Base-by-base conservation (phyloP, 805 yeast genomes). In the Cyberlindnera bimundalis region DNA sequence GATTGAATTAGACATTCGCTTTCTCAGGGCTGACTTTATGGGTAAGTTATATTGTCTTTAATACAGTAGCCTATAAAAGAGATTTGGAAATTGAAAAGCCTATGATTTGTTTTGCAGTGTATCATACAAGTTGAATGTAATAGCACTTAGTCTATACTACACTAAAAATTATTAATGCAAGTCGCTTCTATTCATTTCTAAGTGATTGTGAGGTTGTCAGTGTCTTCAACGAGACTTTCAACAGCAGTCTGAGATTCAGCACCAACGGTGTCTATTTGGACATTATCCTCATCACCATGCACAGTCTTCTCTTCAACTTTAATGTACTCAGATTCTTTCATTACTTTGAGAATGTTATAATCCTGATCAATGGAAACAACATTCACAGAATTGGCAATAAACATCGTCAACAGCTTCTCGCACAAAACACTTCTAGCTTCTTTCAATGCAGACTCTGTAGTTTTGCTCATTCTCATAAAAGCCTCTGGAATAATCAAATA, bases 301-400 rank as follows among this genome's bases (percentile, higher is more conserved):
- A n/a, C 20, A 12, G 15, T 14, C 16, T 14, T 18, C 12, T 14
- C 12, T 15, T 33, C 14, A 10, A 27, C 21, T n/a, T 17, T 16
- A 21, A 15, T 4, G 4, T 11, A 26, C 11, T 29, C 37, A 5
- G 35, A 33, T 14, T 33, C 33, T 14, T 25, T 14, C 28, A 31
- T 23, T 6, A 12, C 9, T 19, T 33, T 37, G 10, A 29, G 9
- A 14, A 43, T 24, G 14, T 28, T 31, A 16, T 39, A 36, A 6
- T 48, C 54, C 13, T 53, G 52, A 45, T 76, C 73, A 24, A 73
- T 54, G 47, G 65, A 61, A 39, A 76, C 70, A 45, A 74, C 54
- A 30, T 65, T 61, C 50, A 81, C 73, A 35, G 67, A 69, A 52
- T 71, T 72, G 4, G 81, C 82, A 23, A 78, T 47, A 28, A 67